Evolutionary conservation across 1,284 basidiomycete genomes (phyloP).

Genomic region (Phylloporus sp.): DNA sequence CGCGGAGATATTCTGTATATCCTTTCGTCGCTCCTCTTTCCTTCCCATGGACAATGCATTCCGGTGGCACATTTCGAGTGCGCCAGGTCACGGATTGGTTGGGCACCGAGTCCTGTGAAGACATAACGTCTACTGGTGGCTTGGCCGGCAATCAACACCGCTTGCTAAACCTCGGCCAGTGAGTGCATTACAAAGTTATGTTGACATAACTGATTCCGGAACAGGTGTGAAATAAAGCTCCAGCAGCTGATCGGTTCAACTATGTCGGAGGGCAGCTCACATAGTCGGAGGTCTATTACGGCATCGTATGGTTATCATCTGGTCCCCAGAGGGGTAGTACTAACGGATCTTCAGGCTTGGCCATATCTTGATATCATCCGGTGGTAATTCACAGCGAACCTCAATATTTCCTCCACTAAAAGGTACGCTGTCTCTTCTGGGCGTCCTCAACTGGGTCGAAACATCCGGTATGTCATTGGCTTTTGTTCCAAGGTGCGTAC

Average conservation of each 20-base stretch:
- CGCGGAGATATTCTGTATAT: conserved; percentile 58
- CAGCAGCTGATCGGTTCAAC: conserved; percentile 17
- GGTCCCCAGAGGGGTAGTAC: background rate
- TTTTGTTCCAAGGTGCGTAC: conserved; percentile 60
- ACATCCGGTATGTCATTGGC: conserved; percentile 38
- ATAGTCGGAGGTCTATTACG: conserved; percentile 36
- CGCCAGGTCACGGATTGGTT: conserved; percentile 67
- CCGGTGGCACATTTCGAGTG: conserved; percentile 56
- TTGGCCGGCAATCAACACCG: conserved; percentile 39
- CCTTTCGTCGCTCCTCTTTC: conserved; percentile 59
- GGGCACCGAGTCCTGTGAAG: conserved; percentile 37
- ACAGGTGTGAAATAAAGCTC: conserved; percentile 22
- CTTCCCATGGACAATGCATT: conserved; percentile 51
- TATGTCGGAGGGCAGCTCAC: background rate
- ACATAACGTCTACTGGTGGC: conserved; percentile 43
- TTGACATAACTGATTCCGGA: conserved; percentile 17
- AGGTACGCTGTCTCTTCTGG: conserved; percentile 47
- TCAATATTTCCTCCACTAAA: conserved; percentile 56
- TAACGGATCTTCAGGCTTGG: conserved; percentile 50
- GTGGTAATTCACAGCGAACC: conserved; percentile 36
- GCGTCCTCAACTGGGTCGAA: conserved; percentile 53
- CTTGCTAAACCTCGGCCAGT: conserved; percentile 41
- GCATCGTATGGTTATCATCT: conserved; percentile 46
- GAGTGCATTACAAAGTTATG: background rate
- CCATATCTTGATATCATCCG: conserved; percentile 55